Percentiles rank a stretch among this genome's conserved stretches.
phyloP scores from a whole-genome alignment of 177 flowering plant genomes.

The Vitis hybrid region DNA sequence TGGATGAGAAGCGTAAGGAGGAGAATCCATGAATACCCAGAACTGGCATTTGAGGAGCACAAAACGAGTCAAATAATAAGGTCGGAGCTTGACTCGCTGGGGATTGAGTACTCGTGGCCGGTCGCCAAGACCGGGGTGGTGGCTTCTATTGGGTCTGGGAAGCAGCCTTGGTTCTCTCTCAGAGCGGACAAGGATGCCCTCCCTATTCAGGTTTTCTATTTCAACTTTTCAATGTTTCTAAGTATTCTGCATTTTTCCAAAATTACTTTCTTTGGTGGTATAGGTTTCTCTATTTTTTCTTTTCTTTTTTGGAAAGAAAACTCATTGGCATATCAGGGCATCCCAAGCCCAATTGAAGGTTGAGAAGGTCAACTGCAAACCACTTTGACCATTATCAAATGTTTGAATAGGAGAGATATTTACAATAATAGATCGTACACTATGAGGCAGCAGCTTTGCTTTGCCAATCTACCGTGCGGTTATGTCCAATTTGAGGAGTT shows the following conservation, averaged over 20 bases:
- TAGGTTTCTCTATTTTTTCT: too few relatives aligned
- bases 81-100: conserved; percentile 64
- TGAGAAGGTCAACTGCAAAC: too few relatives aligned
- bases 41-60: conserved; percentile 66
- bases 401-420: too few relatives aligned
- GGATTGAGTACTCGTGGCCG: conserved; percentile 70
- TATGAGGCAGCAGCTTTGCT: too few relatives aligned
- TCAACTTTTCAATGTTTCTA: neutral
- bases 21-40: conserved; percentile 72
- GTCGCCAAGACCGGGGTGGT: conserved; percentile 79
- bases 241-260: neutral
- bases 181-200: conserved; percentile 97
- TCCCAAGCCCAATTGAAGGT: too few relatives aligned
- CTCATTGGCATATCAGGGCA: too few relatives aligned
- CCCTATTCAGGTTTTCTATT: conserved; percentile 62
- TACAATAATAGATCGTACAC: too few relatives aligned
- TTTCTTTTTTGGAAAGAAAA: too few relatives aligned
- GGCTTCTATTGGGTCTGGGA: conserved; percentile 67
- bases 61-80: conserved; percentile 66
- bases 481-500: too few relatives aligned
- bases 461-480: too few relatives aligned
- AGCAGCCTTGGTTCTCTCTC: conserved; percentile 54
- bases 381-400: too few relatives aligned
- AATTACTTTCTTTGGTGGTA: too few relatives aligned
- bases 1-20: conserved; percentile 71